These are phyloP conservation scores for Nakazawaea ambrosiae DNA, from an alignment of 805 yeast genomes.

Conservation along the genomic window DNA sequence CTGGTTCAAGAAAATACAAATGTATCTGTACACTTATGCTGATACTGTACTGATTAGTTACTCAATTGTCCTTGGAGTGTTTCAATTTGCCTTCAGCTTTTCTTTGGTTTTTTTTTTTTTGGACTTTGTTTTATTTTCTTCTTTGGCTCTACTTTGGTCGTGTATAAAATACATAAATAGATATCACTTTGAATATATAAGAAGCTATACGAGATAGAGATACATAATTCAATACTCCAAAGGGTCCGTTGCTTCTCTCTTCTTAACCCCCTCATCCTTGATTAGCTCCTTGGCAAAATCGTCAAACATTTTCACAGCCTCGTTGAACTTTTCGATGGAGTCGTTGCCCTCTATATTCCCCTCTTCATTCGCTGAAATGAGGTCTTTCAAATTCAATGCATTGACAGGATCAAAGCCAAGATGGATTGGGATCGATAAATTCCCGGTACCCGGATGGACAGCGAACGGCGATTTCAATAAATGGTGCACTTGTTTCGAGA, in stretches of 20 bases:
- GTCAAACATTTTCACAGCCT: conserved; percentile 49
- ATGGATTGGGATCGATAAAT: conserved; percentile 86
- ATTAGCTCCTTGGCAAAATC: conserved; percentile 51
- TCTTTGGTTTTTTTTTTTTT: background rate
- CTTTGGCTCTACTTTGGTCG: background rate
- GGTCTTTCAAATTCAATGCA: conserved; percentile 66
- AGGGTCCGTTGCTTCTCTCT: conserved; percentile 27
- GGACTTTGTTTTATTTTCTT: background rate
- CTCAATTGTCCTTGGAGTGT: background rate
- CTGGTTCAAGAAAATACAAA: too few species aligned
- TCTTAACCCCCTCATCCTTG: conserved; percentile 43
- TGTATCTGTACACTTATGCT: too few species aligned
- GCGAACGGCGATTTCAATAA: conserved; percentile 94
- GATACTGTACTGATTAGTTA: too few species aligned
- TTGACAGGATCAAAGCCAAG: conserved; percentile 66
- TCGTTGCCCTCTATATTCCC: conserved; percentile 37
- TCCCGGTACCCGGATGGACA: conserved; percentile 93
- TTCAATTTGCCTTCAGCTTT: conserved; percentile 1
- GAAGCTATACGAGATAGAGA: too few species aligned
- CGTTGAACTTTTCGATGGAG: conserved; percentile 12
- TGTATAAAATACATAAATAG: background rate
- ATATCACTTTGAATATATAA: background rate
- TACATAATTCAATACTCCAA: conserved; percentile 10
- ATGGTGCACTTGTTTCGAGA: conserved; percentile 83
- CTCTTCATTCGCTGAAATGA: conserved; percentile 58